A percentile compares a stretch with the other conserved stretches of the same genome.
Evolutionary conservation across 257 asterid species (phyloP).

Genomic region (Ehretia macrophylla): DNA sequence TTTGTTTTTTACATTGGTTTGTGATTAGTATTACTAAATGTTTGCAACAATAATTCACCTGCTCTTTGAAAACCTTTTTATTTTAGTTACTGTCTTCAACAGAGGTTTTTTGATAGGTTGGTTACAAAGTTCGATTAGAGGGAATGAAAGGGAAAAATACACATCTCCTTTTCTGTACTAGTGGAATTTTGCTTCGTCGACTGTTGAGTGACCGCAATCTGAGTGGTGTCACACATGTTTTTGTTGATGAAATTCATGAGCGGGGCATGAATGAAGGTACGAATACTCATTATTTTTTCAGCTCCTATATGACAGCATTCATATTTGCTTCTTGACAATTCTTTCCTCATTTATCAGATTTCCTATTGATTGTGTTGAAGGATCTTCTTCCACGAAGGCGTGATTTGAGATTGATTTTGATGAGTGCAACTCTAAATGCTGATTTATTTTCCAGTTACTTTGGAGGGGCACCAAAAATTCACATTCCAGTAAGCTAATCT

Average conservation of each 20-base stretch:
- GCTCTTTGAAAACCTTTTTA: slow-evolving; percentile 19
- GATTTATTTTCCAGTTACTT: slow-evolving; percentile 81
- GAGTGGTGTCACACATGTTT: slow-evolving; percentile 82
- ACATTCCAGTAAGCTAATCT: slow-evolving; percentile 72
- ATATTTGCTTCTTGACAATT: slow-evolving; percentile 26
- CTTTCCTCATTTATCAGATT: slow-evolving; percentile 57
- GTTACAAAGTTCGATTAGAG: slow-evolving; percentile 95
- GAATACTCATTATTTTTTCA: slow-evolving; percentile 10
- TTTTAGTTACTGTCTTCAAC: slow-evolving; percentile 34
- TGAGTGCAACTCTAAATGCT: slow-evolving; percentile 99
- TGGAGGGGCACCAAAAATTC: slow-evolving; percentile 88
- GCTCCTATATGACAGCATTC: slow-evolving; percentile 14
- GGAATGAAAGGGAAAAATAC: slow-evolving; percentile 96
- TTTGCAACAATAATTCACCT: slow-evolving; percentile 15
- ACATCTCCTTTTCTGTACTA: slow-evolving; percentile 91
- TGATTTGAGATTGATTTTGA: slow-evolving; percentile 90
- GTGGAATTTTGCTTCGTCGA: slow-evolving; percentile 96
- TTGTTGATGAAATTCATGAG: slow-evolving; percentile 98
- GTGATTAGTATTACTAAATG: slow-evolving; percentile 2
- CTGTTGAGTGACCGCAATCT: slow-evolving; percentile 88
- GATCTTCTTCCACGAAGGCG: slow-evolving; percentile 91
- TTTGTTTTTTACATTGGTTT: slow-evolving; percentile 14
- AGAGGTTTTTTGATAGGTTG: slow-evolving; percentile 59
- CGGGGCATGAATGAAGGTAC: slow-evolving; percentile 99
- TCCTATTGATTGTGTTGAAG: slow-evolving; percentile 90